Conservation (phyloP, 2,329 filamentous ascomycete species). For the Xylaria sp. region DNA sequence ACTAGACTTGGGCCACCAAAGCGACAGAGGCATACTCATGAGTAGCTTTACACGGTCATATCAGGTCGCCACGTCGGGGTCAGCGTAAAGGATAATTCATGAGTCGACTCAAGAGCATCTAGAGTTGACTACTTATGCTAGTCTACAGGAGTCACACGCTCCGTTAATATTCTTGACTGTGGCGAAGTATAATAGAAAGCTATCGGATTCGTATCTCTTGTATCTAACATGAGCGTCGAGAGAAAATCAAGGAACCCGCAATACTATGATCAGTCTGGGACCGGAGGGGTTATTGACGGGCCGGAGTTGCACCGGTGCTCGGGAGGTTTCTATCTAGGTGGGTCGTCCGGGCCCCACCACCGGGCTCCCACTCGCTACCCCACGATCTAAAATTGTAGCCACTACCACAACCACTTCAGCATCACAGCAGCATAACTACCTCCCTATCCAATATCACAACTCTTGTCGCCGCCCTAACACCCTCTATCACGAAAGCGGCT, state of each 20-base stretch:
- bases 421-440: neutral
- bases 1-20: no score
- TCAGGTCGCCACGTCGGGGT: no score
- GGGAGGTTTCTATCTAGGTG: neutral
- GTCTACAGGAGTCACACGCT: no score
- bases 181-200: no score
- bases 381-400: conserved; percentile 30
- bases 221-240: neutral
- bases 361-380: conserved; percentile 17
- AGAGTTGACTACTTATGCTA: no score
- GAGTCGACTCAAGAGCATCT: no score
- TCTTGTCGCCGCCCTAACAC: neutral
- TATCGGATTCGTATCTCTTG: no score
- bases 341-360: conserved; percentile 19
- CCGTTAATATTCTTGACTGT: no score
- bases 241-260: neutral
- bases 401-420: conserved; percentile 2
- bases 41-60: no score
- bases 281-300: neutral
- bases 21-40: no score
- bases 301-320: neutral
- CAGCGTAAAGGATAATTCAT: no score
- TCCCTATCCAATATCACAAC: conserved; percentile 12
- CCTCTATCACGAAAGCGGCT: neutral
- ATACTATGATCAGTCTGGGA: neutral